Conservation (phyloP, 495 filamentous ascomycete species). For the Chlorociboria aeruginascens region DNA sequence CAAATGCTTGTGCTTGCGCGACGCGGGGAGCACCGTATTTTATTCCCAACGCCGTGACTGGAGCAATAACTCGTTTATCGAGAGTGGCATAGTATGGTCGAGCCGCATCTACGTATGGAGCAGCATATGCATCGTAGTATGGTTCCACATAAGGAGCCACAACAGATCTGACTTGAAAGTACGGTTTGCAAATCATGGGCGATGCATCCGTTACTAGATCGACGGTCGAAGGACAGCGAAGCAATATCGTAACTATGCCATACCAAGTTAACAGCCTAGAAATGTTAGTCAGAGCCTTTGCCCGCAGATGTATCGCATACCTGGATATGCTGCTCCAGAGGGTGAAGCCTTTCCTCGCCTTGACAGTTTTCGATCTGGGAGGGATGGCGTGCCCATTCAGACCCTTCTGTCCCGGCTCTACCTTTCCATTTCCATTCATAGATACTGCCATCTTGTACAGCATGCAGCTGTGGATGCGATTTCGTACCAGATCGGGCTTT, state of each 20-base stretch:
- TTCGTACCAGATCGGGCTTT: not conserved
- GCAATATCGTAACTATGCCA: conserved; percentile 59
- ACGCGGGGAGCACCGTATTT: conserved; percentile 72
- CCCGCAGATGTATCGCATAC: conserved; percentile 29
- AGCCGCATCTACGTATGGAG: conserved; percentile 66
- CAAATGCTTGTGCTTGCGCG: conserved; percentile 48
- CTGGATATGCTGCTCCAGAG: conserved; percentile 45
- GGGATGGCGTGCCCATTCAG: conserved; percentile 14
- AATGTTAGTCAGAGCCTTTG: not conserved
- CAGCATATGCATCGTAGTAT: conserved; percentile 76
- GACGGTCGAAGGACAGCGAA: conserved; percentile 68
- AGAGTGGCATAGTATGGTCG: conserved; percentile 61
- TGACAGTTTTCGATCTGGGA: conserved; percentile 6
- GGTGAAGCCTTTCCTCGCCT: conserved; percentile 30
- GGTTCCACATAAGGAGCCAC: conserved; percentile 67
- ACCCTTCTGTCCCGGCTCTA: conserved; percentile 13
- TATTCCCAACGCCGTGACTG: conserved; percentile 49
- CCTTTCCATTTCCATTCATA: conserved; percentile 9
- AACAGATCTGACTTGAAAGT: conserved; percentile 56
- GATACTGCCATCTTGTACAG: conserved; percentile 16
- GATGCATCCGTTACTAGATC: conserved; percentile 55
- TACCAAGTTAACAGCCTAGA: conserved; percentile 77
- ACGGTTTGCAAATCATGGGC: conserved; percentile 74
- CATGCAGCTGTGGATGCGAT: conserved; percentile 6
- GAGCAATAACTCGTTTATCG: conserved; percentile 55